These are phyloP conservation scores for Acanthamoeba triangularis DNA, from an alignment of 208 protist genomes.

Conservation along the genomic window DNA sequence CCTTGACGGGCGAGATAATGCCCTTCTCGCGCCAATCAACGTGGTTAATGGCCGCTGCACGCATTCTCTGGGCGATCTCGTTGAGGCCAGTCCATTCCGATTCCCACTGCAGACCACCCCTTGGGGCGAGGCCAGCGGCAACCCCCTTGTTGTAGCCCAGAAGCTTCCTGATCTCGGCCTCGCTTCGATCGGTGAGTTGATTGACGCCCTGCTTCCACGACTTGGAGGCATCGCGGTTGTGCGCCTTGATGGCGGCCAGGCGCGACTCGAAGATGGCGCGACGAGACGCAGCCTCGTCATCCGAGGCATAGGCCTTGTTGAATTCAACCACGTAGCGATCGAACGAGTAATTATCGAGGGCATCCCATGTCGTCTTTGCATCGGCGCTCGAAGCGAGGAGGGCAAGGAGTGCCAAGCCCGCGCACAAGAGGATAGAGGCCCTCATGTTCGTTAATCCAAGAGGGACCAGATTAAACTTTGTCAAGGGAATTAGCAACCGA, in stretches of 20 bases:
- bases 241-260: slow-evolving; percentile 62
- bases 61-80: neutral
- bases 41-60: neutral
- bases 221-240: slow-evolving; percentile 79
- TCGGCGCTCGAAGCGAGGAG: neutral
- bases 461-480: too few species aligned
- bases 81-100: neutral
- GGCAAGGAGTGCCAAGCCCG: neutral
- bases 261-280: slow-evolving; percentile 62
- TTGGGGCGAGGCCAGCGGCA: neutral
- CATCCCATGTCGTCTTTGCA: neutral
- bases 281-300: slow-evolving; percentile 39
- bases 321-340: slow-evolving; percentile 73
- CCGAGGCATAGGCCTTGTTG: slow-evolving; percentile 36
- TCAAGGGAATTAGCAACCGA: too few species aligned
- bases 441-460: neutral
- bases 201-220: slow-evolving; percentile 79
- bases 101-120: neutral
- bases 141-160: slow-evolving; percentile 57
- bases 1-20: slow-evolving; percentile 83
- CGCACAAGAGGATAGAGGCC: neutral
- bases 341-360: slow-evolving; percentile 43
- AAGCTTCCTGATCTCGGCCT: slow-evolving; percentile 29
- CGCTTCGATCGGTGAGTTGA: slow-evolving; percentile 76
- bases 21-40: slow-evolving; percentile 83